Evolutionary conservation across 805 yeast genomes (phyloP).

Genomic region (Debaryomyces castellii): DNA sequence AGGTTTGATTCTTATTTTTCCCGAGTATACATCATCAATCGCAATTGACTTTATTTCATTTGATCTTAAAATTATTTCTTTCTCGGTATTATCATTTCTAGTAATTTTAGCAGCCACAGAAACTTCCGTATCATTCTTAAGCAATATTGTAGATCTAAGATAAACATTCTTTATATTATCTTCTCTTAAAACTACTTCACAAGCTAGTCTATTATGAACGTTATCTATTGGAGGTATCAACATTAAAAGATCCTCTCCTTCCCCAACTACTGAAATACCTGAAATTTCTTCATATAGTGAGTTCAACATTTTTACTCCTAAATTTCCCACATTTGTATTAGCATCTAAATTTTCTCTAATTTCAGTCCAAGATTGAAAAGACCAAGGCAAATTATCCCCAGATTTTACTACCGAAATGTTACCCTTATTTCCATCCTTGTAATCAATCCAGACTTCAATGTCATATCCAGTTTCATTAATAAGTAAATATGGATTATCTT

Average conservation of each 20-base stretch:
- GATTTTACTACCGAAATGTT: conserved; percentile 40
- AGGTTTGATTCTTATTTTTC: conserved; percentile 63
- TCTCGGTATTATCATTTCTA: conserved; percentile 31
- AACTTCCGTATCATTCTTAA: conserved; percentile 63
- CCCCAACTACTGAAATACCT: conserved; percentile 68
- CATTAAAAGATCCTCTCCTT: conserved; percentile 77
- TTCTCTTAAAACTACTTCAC: conserved; percentile 66
- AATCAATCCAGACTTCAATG: conserved; percentile 80
- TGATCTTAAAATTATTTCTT: conserved; percentile 45
- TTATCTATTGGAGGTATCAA: conserved; percentile 60
- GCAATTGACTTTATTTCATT: conserved; percentile 70
- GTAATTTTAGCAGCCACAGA: conserved; percentile 49
- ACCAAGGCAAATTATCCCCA: conserved; percentile 68
- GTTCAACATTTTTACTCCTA: conserved; percentile 62
- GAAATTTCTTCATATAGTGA: conserved; percentile 55
- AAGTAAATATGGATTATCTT: conserved; percentile 78
- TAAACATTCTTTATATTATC: conserved; percentile 78
- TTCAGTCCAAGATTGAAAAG: conserved; percentile 90
- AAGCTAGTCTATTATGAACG: conserved; percentile 71
- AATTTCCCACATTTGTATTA: conserved; percentile 55
- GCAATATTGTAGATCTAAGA: conserved; percentile 71
- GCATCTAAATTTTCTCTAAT: conserved; percentile 78
- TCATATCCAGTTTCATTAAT: conserved; percentile 83
- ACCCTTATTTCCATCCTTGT: conserved; percentile 11
- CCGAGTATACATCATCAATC: conserved; percentile 60